phyloP scores from a whole-genome alignment of 2,329 filamentous ascomycete genomes.

The Curvularia verruculosa region DNA sequence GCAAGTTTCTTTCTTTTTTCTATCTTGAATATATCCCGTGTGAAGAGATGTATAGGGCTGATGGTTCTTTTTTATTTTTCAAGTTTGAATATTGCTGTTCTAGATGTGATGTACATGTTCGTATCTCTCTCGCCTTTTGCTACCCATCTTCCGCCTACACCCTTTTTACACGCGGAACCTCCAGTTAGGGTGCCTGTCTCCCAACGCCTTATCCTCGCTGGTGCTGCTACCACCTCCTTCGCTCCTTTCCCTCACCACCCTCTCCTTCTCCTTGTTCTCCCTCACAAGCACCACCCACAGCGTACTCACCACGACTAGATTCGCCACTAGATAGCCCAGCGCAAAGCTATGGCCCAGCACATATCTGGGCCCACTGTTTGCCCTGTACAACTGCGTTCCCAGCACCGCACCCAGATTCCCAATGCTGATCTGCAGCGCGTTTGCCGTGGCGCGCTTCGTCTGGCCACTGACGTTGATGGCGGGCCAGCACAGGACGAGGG shows the following conservation, averaged over 20 bases:
- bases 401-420: constrained; percentile 55
- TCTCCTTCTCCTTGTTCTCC: constrained; percentile 42
- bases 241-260: constrained; percentile 20
- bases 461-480: constrained; percentile 61
- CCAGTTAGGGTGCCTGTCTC: constrained; percentile 48
- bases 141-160: too few species aligned
- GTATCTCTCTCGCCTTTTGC: too few species aligned
- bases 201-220: constrained; percentile 36
- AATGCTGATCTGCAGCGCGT: constrained; percentile 58
- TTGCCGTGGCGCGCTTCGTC: constrained; percentile 59
- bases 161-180: constrained; percentile 31
- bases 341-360: constrained; percentile 46
- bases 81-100: too few species aligned
- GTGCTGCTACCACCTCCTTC: constrained; percentile 26
- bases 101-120: too few species aligned
- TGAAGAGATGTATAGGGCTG: too few species aligned
- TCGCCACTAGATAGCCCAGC: constrained; percentile 42
- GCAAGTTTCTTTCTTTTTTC: background rate
- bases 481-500: constrained; percentile 56
- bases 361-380: constrained; percentile 43
- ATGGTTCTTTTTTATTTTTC: background rate
- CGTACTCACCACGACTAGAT: constrained; percentile 39
- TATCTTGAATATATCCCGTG: too few species aligned
- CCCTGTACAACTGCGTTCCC: constrained; percentile 48
- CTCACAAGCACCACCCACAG: constrained; percentile 41